Base-by-base conservation (phyloP, 805 yeast genomes). In the Lachancea waltii region DNA sequence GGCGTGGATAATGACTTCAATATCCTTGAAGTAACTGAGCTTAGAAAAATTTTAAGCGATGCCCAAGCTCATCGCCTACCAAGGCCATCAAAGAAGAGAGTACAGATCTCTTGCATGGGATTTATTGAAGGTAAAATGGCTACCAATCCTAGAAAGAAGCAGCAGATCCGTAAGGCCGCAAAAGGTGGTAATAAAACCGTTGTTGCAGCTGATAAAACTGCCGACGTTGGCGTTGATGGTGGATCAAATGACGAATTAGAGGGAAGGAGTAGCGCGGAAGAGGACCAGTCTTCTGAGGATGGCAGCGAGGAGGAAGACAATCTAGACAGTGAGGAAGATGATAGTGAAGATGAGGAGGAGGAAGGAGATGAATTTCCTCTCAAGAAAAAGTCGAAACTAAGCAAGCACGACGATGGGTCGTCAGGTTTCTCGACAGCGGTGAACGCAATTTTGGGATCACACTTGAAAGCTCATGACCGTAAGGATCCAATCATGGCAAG, bases 401-500 rank as follows among this genome's bases (percentile, higher is more conserved):
- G 72, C 52, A 73, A 71, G 36, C 63, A 64, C 30, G 81, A 73
- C 43, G 86, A 81, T 59, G 90, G 87, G n/a, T 72, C 85, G 1
- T 79, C 69, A 30, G 70, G 77, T 2, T 90, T 92, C 54, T 85
- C 95, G 14, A 70, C 64, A 38, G 97, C 97, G 0, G 77, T 92
- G 54, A 77, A 68, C 48, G 92, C 95, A 11, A 82, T 90, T 51
- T 64, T 90, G 36, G 83, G 82, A 4, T 85, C 97, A 1, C 80
- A 77, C 51, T 68, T 90, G 48, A 92, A 92, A 58, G 94, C 95
- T 0, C 83, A 90, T 51, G 86, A 83, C 54, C 72, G 97, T 54
- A 73, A 73, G 31, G 95, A 89, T 58, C 98, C 98, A 3, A 85
- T 90, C 40, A 70, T 90, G 63, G 89, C 90, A 6, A 78, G 97